phyloP scores from a whole-genome alignment of 495 filamentous ascomycete species.

The Neurospora sp. region DNA sequence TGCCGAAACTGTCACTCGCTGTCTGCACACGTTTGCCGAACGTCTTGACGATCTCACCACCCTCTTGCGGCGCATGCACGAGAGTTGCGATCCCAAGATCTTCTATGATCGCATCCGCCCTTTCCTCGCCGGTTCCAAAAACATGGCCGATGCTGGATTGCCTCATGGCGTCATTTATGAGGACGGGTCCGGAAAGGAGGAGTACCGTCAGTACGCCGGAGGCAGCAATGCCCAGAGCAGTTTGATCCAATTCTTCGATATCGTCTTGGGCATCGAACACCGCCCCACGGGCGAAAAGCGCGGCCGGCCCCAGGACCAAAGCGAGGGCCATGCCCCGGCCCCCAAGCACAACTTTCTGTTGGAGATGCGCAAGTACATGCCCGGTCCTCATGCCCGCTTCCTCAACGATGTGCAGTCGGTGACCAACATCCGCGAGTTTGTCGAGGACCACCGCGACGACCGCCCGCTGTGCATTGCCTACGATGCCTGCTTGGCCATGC shows the following conservation, averaged over 20 bases:
- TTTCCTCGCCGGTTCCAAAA: conserved; percentile 90
- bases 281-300: conserved; percentile 71
- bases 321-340: conserved; percentile 41
- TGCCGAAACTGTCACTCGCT: conserved; percentile 57
- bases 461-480: conserved; percentile 65
- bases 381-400: conserved; percentile 82
- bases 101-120: conserved; percentile 94
- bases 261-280: conserved; percentile 84
- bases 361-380: conserved; percentile 97
- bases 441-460: conserved; percentile 53
- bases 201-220: conserved; percentile 76
- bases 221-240: conserved; percentile 97
- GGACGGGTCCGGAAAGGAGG: conserved; percentile 56
- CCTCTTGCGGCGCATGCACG: conserved; percentile 76
- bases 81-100: conserved; percentile 82
- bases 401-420: conserved; percentile 67
- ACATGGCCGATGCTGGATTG: conserved; percentile 89
- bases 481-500: conserved; percentile 84
- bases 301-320: conserved; percentile 30
- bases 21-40: conserved; percentile 70
- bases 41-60: conserved; percentile 70
- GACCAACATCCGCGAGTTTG: conserved; percentile 82
- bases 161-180: conserved; percentile 85
- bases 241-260: conserved; percentile 92
- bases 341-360: conserved; percentile 82